Evolutionary conservation across 2,329 filamentous ascomycete species (phyloP).

Genomic region (Epichloe amarillans): DNA sequence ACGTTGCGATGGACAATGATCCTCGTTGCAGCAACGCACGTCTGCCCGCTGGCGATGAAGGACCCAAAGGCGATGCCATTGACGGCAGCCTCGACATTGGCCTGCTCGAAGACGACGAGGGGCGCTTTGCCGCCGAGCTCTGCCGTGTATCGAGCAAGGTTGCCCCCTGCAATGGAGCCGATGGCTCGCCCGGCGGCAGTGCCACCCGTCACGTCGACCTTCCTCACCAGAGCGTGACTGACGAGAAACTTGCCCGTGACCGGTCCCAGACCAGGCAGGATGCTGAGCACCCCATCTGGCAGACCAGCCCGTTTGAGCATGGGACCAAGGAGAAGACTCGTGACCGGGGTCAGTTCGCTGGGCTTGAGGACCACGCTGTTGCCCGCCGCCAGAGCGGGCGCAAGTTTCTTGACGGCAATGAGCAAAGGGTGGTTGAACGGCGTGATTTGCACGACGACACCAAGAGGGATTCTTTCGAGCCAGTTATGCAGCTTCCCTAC

Average conservation of each 20-base stretch:
- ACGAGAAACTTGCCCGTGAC: slow-evolving; percentile 40
- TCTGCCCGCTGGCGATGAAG: slow-evolving; percentile 42
- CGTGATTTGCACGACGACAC: slow-evolving; percentile 43
- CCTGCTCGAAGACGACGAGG: slow-evolving; percentile 52
- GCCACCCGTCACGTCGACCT: slow-evolving; percentile 66
- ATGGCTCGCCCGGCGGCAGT: slow-evolving; percentile 57
- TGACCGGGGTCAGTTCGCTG: slow-evolving; percentile 48
- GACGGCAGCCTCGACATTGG: slow-evolving; percentile 51
- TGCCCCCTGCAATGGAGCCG: slow-evolving; percentile 50
- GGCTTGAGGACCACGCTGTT: slow-evolving; percentile 49
- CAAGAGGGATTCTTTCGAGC: slow-evolving; percentile 39
- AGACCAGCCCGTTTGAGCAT: slow-evolving; percentile 55
- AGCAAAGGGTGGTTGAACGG: slow-evolving; percentile 47
- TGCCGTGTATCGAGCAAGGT: slow-evolving; percentile 56
- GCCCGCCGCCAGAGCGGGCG: slow-evolving; percentile 45
- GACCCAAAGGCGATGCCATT: slow-evolving; percentile 53
- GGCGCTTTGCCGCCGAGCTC: slow-evolving; percentile 62
- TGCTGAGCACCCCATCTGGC: slow-evolving; percentile 55
- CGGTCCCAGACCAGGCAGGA: slow-evolving; percentile 41
- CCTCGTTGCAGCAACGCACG: slow-evolving; percentile 56
- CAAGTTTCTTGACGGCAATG: slow-evolving; percentile 46
- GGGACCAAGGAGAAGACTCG: slow-evolving; percentile 43
- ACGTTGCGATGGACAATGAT: slow-evolving; percentile 60
- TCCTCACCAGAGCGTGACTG: slow-evolving; percentile 39
- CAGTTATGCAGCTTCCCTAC: slow-evolving; percentile 45